Evolutionary conservation across 140 eudicot genomes (phyloP).

Genomic region (Senecio squalidus): DNA sequence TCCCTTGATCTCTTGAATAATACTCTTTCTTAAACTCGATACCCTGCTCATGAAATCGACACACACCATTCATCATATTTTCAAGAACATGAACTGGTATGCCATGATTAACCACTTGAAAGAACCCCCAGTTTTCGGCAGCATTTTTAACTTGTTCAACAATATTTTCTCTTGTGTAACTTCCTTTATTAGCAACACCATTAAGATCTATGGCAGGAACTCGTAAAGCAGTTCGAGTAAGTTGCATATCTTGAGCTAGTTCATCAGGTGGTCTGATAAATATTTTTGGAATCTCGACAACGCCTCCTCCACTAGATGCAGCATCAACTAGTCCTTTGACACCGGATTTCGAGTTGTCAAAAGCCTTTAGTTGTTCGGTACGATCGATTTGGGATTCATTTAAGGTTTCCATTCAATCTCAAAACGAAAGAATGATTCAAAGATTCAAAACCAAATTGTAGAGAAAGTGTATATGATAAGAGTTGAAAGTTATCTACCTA

Average conservation of each 20-base stretch:
- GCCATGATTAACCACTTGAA: slow-evolving; percentile 55
- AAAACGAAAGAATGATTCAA: background rate
- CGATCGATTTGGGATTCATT: slow-evolving; percentile 19
- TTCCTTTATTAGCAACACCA: slow-evolving; percentile 18
- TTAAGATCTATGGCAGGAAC: slow-evolving; percentile 39
- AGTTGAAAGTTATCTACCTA: too few relatives aligned
- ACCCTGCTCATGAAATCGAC: slow-evolving; percentile 44
- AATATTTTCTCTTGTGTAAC: slow-evolving; percentile 13
- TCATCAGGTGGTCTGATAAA: slow-evolving; percentile 42
- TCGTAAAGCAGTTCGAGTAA: slow-evolving; percentile 11
- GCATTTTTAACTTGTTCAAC: slow-evolving; percentile 29
- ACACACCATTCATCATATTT: slow-evolving; percentile 31
- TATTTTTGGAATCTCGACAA: slow-evolving; percentile 29
- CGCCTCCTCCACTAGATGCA: slow-evolving; percentile 28
- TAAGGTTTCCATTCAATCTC: slow-evolving; percentile 13
- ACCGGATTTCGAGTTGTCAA: slow-evolving; percentile 43
- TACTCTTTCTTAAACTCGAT: slow-evolving; percentile 36
- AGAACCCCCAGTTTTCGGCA: slow-evolving; percentile 39
- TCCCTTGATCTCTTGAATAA: slow-evolving; percentile 35
- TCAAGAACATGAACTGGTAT: slow-evolving; percentile 34
- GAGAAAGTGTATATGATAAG: too few relatives aligned
- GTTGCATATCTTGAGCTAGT: slow-evolving; percentile 28
- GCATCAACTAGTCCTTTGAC: slow-evolving; percentile 54
- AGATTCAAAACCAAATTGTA: too few relatives aligned
- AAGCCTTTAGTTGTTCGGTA: slow-evolving; percentile 23